Evolutionary conservation across 225 moss, liverwort and hornwort genomes (phyloP), one percentile per base, ranked within the genome.

Genomic region (Polytrichum formosum): DNA sequence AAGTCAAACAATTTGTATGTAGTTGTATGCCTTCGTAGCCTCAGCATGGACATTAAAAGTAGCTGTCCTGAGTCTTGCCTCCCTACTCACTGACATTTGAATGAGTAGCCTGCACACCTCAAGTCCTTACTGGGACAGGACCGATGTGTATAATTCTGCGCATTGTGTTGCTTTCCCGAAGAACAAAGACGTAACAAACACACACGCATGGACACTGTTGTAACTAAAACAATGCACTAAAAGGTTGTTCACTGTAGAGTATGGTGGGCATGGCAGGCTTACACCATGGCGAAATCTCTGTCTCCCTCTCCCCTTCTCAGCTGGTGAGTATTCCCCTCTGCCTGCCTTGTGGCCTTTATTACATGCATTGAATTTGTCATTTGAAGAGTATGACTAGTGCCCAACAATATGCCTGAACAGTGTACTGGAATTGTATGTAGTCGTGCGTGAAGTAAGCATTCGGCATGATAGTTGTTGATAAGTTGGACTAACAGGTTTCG

Each of bases 401-500:
- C 37, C 37, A 37, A 37, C 37, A 37, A 37, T 2, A 37, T 13
- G 37, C 13, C 46, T 46, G 16, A 46, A 46, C 16, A 13, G 46
- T 46, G 46, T 16, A 46, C 46, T 46, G 46, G 46, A 46, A 46
- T 31, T 46, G 46, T 46, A 46, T 46, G 46, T 16, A 46, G 46
- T 16, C 13, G 13, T 46, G 46, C 0, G 3, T 1, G 46, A 54
- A 4, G 18, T 67, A 18, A 26, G 28, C 23, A 8, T 6, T 35
- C 25, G 0, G 4, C 8, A 64, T 29, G 29, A 16, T 53, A 54
- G 53, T 54, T 17, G 33, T 46, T 46, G 59, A 59, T 21, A 59
- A 59, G 59, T n/a, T 59, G n/a, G 59, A 23, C 4, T 23, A 59
- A 21, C 70, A 70, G 68, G 74, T 74, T 67, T 26, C 67, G 58